phyloP scores from a whole-genome alignment of 1,139 yeast genomes.

The Sugiyamaella neomexicana region DNA sequence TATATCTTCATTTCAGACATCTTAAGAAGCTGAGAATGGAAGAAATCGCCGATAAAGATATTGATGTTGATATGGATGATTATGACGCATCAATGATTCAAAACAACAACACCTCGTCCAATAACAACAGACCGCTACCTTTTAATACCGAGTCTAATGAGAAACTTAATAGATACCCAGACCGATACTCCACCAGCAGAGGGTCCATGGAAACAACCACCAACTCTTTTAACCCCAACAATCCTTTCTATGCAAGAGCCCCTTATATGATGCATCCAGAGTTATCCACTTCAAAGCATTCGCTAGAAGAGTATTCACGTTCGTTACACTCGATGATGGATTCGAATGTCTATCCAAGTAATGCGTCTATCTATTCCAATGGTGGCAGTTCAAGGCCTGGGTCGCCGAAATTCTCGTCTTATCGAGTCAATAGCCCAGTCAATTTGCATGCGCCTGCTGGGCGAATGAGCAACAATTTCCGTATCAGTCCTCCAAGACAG shows the following conservation, averaged over 20 bases:
- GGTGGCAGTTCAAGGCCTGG: constrained; percentile 6
- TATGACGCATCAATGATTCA: constrained; percentile 18
- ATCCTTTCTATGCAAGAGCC: constrained; percentile 30
- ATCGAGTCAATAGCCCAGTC: background rate
- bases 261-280: constrained; percentile 30
- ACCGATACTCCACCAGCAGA: constrained; percentile 9
- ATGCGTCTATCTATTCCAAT: constrained; percentile 23
- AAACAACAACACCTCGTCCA: background rate
- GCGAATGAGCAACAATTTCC: background rate
- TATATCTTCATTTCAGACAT: constrained; percentile 40
- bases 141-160: constrained; percentile 3
- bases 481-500: background rate
- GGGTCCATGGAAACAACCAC: constrained; percentile 17
- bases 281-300: constrained; percentile 27
- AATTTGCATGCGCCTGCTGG: background rate
- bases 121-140: background rate
- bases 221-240: constrained; percentile 17
- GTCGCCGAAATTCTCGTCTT: constrained; percentile 12
- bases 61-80: constrained; percentile 40
- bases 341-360: constrained; percentile 23
- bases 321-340: constrained; percentile 28
- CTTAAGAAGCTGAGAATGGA: constrained; percentile 38
- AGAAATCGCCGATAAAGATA: constrained; percentile 38
- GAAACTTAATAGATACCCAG: constrained; percentile 6
- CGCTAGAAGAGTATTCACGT: constrained; percentile 32